Percentiles rank a stretch among this genome's conserved stretches.
These are phyloP conservation scores for Cercophora samala DNA, from an alignment of 495 filamentous ascomycete species.

Conservation along the genomic window DNA sequence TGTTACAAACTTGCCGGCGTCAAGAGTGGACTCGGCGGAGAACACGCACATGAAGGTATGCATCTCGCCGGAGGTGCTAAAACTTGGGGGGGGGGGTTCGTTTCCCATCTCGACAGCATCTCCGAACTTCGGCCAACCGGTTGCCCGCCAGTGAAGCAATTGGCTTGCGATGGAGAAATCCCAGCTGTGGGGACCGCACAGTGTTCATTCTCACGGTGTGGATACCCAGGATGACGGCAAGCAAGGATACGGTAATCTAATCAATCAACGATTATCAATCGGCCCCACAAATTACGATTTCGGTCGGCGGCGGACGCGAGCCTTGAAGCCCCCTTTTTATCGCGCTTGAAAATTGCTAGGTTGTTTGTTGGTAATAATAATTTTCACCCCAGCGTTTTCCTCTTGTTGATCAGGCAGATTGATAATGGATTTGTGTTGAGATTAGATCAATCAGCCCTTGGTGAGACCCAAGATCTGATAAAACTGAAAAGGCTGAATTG, in stretches of 20 bases:
- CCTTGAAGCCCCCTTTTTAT: too few species aligned
- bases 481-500: not conserved
- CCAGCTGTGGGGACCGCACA: constrained; percentile 7
- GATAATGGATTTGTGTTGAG: constrained; percentile 17
- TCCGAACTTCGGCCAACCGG: constrained; percentile 22
- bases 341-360: too few species aligned
- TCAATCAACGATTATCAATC: constrained; percentile 36
- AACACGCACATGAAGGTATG: not conserved
- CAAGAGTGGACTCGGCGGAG: constrained; percentile 3
- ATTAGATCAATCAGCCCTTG: constrained; percentile 19
- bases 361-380: too few species aligned
- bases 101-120: not conserved
- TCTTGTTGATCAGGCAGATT: not conserved
- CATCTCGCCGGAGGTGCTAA: not conserved
- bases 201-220: constrained; percentile 6
- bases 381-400: not conserved
- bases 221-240: constrained; percentile 15
- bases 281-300: constrained; percentile 23
- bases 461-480: constrained; percentile 15
- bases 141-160: not conserved
- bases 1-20: not conserved
- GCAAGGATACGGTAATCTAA: constrained; percentile 23
- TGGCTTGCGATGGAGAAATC: not conserved
- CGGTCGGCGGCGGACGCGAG: not conserved
- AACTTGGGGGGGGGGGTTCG: not conserved